Evolutionary conservation across 2,329 filamentous ascomycete species (phyloP), one percentile per base, ranked within the genome.

Genomic region (Curvularia lunata): DNA sequence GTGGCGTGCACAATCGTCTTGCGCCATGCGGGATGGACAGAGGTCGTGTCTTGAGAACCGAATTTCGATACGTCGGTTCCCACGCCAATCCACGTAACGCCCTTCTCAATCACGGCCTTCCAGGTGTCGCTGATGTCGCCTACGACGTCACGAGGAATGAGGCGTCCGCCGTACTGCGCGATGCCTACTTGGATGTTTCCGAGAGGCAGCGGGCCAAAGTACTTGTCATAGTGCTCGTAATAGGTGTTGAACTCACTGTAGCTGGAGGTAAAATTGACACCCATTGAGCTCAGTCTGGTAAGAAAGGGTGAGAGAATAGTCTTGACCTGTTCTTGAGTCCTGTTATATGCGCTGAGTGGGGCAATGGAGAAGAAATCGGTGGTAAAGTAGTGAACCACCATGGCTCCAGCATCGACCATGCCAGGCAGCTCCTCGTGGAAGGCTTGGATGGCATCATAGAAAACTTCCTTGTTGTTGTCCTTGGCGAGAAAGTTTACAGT

Each of bases 1-100:
- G 64, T 64, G 7, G 59, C 61, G 16, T 68, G 62, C 2, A 68
- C 63, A 10, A 67, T 63, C 1, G 66, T 37, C 8, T 62, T 48
- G 13, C 68, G 59, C 68, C 68, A 71, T 1, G 64, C 64, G 16
- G 68, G 67, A 40, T 66, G 63, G 37, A 71, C 64, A 3, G 62
- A 64, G n/a, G 66, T 67, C 4, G 58, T 63, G 18, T 63, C 47
- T 16, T 59, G 41, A 6, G 56, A 58, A 5, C 60, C 65, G 47
- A 63, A 62, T 3, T 50, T 48, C 9, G 54, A 52, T 2, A 65
- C 62, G 28, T 63, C 48, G 12, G 61, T 63, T 5, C 63, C 61
- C 0, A 69, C 63, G 28, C 63, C 63, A 5, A 66, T 68, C 60
- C 58, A 66, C 8, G 64, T 66, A 5, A 63, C 63, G 9, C 63